Conservation (phyloP, 176 grass and related monocot species). For the Phoenix roebelenii region DNA sequence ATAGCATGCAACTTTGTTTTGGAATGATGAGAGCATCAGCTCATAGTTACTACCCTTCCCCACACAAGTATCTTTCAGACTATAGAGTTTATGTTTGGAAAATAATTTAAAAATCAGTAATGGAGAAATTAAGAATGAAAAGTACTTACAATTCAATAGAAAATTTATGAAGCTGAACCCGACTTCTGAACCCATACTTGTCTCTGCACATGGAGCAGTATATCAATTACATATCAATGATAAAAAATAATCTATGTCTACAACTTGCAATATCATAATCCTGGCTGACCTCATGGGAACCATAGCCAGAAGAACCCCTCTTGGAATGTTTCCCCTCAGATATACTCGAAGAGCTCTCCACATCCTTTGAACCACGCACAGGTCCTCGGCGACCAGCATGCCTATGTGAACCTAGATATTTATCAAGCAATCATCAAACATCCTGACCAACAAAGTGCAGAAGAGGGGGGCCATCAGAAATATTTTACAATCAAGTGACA, state of each 20-base stretch:
- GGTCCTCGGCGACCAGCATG: slow-evolving; percentile 55
- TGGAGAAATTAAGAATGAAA: neutral
- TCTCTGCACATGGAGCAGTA: slow-evolving; percentile 38
- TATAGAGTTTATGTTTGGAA: too few relatives aligned
- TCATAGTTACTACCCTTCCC: too few relatives aligned
- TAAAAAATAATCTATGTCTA: too few relatives aligned
- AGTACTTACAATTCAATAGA: slow-evolving; percentile 31
- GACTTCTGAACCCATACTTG: slow-evolving; percentile 99
- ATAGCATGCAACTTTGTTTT: too few relatives aligned
- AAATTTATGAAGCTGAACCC: slow-evolving; percentile 64
- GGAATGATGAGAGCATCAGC: too few relatives aligned
- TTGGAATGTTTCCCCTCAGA: slow-evolving; percentile 79
- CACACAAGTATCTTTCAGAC: too few relatives aligned
- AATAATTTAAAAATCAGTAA: too few relatives aligned
- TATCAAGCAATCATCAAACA: slow-evolving; percentile 3
- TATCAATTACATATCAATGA: too few relatives aligned
- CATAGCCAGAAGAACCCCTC: slow-evolving; percentile 52
- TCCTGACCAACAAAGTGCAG: neutral
- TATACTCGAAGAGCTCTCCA: slow-evolving; percentile 39
- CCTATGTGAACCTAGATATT: slow-evolving; percentile 56
- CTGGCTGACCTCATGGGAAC: slow-evolving; percentile 69
- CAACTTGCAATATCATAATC: neutral
- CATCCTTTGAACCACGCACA: slow-evolving; percentile 57
- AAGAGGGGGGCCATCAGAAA: neutral
- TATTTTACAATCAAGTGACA: slow-evolving; percentile 3